Conservation (phyloP, 352 stramenopile species). For the Plasmopara muralis region DNA sequence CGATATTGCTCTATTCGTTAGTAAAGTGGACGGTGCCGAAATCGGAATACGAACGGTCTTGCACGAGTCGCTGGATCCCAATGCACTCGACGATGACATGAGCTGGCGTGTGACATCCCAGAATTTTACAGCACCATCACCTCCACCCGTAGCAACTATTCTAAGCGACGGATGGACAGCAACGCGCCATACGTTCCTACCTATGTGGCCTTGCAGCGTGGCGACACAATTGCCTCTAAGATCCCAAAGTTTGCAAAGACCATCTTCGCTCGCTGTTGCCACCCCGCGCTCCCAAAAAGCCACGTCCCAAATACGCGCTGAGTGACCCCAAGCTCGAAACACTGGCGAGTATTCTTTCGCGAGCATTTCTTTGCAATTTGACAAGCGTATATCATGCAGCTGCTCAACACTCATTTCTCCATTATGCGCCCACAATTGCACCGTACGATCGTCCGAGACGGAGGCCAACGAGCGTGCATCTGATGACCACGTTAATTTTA, state of each 20-base stretch:
- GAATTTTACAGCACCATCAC: constrained; percentile 74
- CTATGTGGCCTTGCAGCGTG: constrained; percentile 66
- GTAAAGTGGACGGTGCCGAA: not conserved
- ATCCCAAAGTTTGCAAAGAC: constrained; percentile 68
- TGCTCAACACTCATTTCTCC: constrained; percentile 7
- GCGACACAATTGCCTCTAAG: constrained; percentile 51
- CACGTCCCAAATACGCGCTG: constrained; percentile 81
- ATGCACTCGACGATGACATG: constrained; percentile 28
- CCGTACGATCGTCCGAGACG: constrained; percentile 79
- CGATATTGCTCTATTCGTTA: constrained; percentile 20
- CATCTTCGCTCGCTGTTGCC: constrained; percentile 74
- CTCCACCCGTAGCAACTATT: constrained; percentile 60
- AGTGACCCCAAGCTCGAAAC: constrained; percentile 78
- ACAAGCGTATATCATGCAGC: constrained; percentile 5
- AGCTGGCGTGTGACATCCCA: constrained; percentile 63
- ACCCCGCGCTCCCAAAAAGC: constrained; percentile 45
- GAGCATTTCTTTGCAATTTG: constrained; percentile 14
- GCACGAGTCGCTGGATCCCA: constrained; percentile 9
- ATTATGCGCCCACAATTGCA: constrained; percentile 73
- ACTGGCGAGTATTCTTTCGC: constrained; percentile 33
- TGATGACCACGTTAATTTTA: constrained; percentile 73
- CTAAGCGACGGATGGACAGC: constrained; percentile 45
- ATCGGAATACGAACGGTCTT: constrained; percentile 23
- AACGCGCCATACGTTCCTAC: constrained; percentile 73
- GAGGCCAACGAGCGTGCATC: constrained; percentile 65